Evolutionary conservation across 106 monocot genomes (phyloP).

Genomic region (Phalaenopsis aphrodite): DNA sequence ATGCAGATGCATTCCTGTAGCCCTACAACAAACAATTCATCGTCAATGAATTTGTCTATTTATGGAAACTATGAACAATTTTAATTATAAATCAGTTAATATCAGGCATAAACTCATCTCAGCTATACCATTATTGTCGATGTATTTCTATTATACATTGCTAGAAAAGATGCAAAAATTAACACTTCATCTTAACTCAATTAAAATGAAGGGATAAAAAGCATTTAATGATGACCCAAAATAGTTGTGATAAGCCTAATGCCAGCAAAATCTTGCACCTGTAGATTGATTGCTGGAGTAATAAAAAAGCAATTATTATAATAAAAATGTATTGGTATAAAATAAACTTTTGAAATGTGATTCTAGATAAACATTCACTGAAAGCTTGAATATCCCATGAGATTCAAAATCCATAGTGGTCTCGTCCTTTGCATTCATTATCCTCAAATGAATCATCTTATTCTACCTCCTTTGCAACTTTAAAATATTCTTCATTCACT

Average conservation of each 20-base stretch:
- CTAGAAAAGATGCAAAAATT: neutral
- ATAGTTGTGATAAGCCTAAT: neutral
- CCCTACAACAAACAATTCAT: constrained; percentile 47
- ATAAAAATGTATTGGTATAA: neutral
- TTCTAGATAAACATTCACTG: too few relatives aligned
- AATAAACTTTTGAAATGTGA: too few relatives aligned
- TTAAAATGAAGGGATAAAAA: neutral
- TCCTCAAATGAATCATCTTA: too few relatives aligned
- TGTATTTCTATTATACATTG: neutral
- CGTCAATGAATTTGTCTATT: neutral
- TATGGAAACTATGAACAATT: neutral
- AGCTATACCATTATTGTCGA: neutral
- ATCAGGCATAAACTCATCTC: neutral
- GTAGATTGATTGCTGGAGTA: neutral
- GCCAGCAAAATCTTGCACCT: neutral
- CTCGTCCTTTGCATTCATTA: too few relatives aligned
- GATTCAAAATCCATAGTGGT: too few relatives aligned
- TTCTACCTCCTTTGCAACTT: too few relatives aligned
- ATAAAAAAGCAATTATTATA: neutral
- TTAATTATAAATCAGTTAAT: neutral
- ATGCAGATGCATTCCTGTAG: constrained; percentile 64
- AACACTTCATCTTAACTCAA: neutral
- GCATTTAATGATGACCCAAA: neutral
- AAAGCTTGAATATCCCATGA: too few relatives aligned
- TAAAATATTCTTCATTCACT: too few relatives aligned